Conservation (phyloP, 345 rosid species). For the Gossypium stocksii region DNA sequence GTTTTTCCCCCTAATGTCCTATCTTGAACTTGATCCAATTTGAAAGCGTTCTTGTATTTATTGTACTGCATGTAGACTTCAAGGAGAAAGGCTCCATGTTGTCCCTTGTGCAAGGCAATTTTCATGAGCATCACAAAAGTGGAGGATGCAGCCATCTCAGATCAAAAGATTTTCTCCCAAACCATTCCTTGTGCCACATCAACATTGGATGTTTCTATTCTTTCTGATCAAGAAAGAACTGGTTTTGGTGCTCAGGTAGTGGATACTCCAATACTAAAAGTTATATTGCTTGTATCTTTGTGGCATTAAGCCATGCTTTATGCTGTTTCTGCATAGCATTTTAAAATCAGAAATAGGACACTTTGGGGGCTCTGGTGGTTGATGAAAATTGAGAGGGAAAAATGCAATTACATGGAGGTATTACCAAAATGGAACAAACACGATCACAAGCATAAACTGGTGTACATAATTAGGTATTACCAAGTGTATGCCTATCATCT, state of each 20-base stretch:
- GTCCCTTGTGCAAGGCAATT: constrained; percentile 83
- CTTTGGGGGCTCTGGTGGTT: neutral
- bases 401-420: neutral
- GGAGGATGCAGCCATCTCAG: constrained; percentile 67
- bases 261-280: neutral
- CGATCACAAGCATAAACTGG: neutral
- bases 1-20: neutral
- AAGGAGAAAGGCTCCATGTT: constrained; percentile 52
- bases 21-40: neutral
- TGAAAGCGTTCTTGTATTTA: constrained; percentile 4
- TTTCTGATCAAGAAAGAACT: constrained; percentile 37
- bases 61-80: constrained; percentile 40
- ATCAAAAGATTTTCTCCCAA: constrained; percentile 93
- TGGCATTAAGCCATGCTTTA: neutral
- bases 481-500: neutral
- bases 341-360: neutral
- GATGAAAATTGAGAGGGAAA: neutral
- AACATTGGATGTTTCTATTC: constrained; percentile 35
- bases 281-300: neutral
- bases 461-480: neutral
- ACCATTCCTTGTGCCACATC: constrained; percentile 58
- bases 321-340: neutral
- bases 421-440: neutral
- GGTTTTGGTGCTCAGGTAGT: constrained; percentile 46
- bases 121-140: constrained; percentile 65